Conservation (phyloP, 306 rosid species). For the Vicia sativa region DNA sequence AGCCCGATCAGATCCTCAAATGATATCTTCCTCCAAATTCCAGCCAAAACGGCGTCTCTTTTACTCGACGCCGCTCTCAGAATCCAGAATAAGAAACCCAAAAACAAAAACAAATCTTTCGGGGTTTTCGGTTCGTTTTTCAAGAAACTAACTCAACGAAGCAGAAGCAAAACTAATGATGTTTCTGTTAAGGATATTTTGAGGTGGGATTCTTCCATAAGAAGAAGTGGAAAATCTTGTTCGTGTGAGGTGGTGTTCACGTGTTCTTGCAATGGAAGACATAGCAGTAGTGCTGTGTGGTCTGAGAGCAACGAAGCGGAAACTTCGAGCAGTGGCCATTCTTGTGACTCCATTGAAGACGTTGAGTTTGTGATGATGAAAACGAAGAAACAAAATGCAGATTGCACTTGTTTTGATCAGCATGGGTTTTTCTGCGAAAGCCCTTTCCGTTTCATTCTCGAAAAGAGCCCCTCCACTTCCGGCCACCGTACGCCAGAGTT, state of each 20-base stretch:
- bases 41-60: conserved; percentile 68
- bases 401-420: conserved; percentile 40
- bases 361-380: conserved; percentile 34
- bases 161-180: conserved; percentile 39
- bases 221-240: neutral
- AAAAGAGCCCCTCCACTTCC: conserved; percentile 45
- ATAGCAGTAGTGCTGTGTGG: conserved; percentile 62
- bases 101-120: conserved; percentile 8
- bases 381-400: conserved; percentile 19
- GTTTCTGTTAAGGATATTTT: conserved; percentile 45
- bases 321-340: conserved; percentile 45
- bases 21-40: conserved; percentile 70
- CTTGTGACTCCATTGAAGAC: conserved; percentile 46
- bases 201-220: conserved; percentile 56
- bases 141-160: conserved; percentile 50
- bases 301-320: conserved; percentile 67
- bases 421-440: conserved; percentile 52
- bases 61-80: conserved; percentile 83
- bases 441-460: conserved; percentile 75
- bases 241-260: conserved; percentile 34
- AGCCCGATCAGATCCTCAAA: conserved; percentile 58
- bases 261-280: conserved; percentile 48
- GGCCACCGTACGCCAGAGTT: conserved; percentile 70
- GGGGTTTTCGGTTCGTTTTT: conserved; percentile 52
- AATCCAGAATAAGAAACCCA: conserved; percentile 68